Conservation (phyloP, 805 yeast genomes). For the Candida sithepensis region DNA sequence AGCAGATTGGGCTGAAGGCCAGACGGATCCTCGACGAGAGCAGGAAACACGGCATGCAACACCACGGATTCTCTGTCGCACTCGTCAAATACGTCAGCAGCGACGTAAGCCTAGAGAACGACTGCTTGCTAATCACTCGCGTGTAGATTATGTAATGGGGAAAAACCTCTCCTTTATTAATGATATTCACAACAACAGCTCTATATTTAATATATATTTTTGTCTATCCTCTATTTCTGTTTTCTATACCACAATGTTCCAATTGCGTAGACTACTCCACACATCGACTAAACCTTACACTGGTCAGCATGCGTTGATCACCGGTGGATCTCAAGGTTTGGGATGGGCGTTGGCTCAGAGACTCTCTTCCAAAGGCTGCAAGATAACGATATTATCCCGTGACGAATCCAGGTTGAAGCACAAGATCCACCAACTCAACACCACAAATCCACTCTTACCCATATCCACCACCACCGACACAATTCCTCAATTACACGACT, state of each 20-base stretch:
- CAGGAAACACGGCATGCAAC: slow-evolving; percentile 47
- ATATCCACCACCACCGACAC: slow-evolving; percentile 10
- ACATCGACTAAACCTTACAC: background rate
- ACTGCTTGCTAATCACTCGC: slow-evolving; percentile 23
- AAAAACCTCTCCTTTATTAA: too few species aligned
- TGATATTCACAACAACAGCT: too few species aligned
- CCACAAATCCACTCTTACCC: too few species aligned
- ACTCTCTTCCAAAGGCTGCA: slow-evolving; percentile 50
- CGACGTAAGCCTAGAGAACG: slow-evolving; percentile 66
- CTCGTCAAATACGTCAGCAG: slow-evolving; percentile 57
- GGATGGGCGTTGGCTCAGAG: slow-evolving; percentile 54
- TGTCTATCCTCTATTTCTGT: background rate
- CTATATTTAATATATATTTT: background rate
- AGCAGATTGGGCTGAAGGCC: slow-evolving; percentile 59
- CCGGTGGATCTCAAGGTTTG: slow-evolving; percentile 71
- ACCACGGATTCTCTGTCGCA: slow-evolving; percentile 39
- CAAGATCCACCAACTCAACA: slow-evolving; percentile 21
- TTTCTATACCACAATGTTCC: background rate
- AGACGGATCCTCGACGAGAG: slow-evolving; percentile 75
- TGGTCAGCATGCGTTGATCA: slow-evolving; percentile 42
- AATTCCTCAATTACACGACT: slow-evolving; percentile 27
- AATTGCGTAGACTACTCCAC: background rate
- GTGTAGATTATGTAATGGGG: background rate
- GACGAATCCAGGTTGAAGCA: slow-evolving; percentile 34
- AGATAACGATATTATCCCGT: slow-evolving; percentile 49